These are phyloP conservation scores for Choanephora cucurbitarum DNA, from an alignment of 371 early-diverging fungal species.

Conservation along the genomic window DNA sequence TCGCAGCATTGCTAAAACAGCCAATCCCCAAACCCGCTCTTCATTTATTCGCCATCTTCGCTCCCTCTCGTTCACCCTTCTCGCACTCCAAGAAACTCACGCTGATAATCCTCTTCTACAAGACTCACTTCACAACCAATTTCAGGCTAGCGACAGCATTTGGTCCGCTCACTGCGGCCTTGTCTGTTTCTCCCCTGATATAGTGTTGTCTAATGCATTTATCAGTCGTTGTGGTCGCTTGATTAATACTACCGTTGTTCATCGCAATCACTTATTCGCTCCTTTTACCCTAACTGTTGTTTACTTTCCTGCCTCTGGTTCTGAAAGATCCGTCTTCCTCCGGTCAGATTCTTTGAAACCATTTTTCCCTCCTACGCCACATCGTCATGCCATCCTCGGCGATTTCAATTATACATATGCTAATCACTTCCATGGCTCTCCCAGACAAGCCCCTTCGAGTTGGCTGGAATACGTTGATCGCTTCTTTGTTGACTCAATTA, in stretches of 20 bases:
- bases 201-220: too few relatives aligned
- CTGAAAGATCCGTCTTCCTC: neutral
- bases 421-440: neutral
- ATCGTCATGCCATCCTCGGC: neutral
- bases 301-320: neutral
- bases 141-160: too few relatives aligned
- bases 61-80: too few relatives aligned
- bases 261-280: neutral
- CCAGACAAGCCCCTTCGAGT: neutral
- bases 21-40: neutral
- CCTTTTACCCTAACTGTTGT: conserved; percentile 1
- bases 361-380: neutral
- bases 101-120: too few relatives aligned
- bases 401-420: neutral
- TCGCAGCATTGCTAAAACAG: conserved; percentile 5
- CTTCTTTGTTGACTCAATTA: neutral
- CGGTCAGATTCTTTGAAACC: neutral
- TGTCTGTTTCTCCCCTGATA: too few relatives aligned
- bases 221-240: conserved; percentile 5
- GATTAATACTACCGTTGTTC: conserved; percentile 3
- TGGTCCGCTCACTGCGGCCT: too few relatives aligned
- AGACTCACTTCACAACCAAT: too few relatives aligned
- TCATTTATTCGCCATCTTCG: conserved; percentile 7
- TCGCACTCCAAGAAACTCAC: too few relatives aligned
- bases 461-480: neutral